Evolutionary conservation across 495 filamentous ascomycete genomes (phyloP).

Genomic region (Podospora pseudoanserina): DNA sequence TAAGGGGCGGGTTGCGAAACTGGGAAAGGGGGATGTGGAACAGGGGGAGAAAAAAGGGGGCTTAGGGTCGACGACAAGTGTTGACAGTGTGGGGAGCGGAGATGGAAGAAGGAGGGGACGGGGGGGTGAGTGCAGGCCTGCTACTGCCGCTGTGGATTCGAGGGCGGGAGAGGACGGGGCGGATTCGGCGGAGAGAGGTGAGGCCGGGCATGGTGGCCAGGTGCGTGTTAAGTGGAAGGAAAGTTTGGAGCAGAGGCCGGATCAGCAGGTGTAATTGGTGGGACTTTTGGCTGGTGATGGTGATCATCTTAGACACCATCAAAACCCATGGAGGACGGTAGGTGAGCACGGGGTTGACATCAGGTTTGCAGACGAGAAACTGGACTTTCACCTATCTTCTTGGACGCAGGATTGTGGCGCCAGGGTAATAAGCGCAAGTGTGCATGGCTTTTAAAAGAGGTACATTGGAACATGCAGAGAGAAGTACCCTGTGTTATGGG

Average conservation of each 20-base stretch:
- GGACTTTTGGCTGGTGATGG: not conserved
- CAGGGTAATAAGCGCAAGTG: not conserved
- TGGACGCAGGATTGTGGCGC: not conserved
- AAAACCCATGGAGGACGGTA: not conserved
- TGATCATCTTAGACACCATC: not conserved
- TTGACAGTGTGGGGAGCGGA: not conserved
- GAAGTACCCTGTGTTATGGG: not conserved
- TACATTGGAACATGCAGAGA: not conserved
- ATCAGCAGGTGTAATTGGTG: not conserved
- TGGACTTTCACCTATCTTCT: not conserved
- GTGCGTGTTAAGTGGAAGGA: slow-evolving; percentile 3
- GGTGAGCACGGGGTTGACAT: not conserved
- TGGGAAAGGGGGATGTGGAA: not conserved
- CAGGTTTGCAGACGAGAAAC: not conserved
- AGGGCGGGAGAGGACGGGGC: not conserved
- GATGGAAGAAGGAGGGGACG: not conserved
- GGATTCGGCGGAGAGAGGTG: slow-evolving; percentile 8
- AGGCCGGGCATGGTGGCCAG: not conserved
- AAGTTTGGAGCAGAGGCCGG: not conserved
- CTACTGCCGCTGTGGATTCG: not conserved
- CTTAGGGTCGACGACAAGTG: not conserved
- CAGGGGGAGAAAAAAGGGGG: not conserved
- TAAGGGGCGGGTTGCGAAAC: slow-evolving; percentile 26
- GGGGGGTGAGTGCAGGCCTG: slow-evolving; percentile 5
- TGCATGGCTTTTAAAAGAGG: not conserved